Evolutionary conservation across 768 basidiomycete genomes (phyloP), one percentile per base, ranked within the genome.

Genomic region (Xerocomus spinulosus): DNA sequence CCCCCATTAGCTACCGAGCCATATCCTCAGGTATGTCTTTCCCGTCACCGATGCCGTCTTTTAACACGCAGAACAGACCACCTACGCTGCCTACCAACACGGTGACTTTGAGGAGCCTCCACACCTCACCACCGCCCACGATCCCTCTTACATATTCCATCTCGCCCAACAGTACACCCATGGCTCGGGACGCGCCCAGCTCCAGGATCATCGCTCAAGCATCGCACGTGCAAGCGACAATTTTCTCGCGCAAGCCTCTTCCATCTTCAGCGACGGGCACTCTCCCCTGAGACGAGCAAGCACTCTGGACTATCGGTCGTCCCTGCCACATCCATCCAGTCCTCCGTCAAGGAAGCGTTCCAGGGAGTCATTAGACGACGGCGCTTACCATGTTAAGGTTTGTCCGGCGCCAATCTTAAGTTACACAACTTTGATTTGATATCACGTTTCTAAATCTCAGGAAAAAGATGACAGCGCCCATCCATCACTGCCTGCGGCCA

Each of bases 151-250:
- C 39, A 59, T 54, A 37, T 48, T 47, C 26, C 60, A 59, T 14
- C 38, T 52, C 41, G 55, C 58, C 21, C 62, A 67, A 20, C 62
- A 63, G 24, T 47, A 55, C 40, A 58, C 55, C 40, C 50, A 46
- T 42, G 46, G 44, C 6, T 48, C 52, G 13, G 42, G 29, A 2
- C 62, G 63, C 41, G 44, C 59, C n/a, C 62, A 58, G 8, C 48
- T 49, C 9, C 61, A 67, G 45, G 67, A 67, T 48, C 53, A 67
- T 46, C 60, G 67, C 17, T 58, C 62, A 13, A 62, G 53, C 44
- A 68, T 66, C 5, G 64, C 65, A 32, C 62, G 60, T 20, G 67
- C 61, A 4, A 67, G 67, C 47, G 64, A 67, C 51, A 56, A 48
- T 29, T 67, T 67, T 53, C 64, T 65, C 24, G 55, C 65, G 24